Evolutionary conservation across 768 basidiomycete genomes (phyloP), one percentile per base, ranked within the genome.

Genomic region (Phaeolepiota aurea): DNA sequence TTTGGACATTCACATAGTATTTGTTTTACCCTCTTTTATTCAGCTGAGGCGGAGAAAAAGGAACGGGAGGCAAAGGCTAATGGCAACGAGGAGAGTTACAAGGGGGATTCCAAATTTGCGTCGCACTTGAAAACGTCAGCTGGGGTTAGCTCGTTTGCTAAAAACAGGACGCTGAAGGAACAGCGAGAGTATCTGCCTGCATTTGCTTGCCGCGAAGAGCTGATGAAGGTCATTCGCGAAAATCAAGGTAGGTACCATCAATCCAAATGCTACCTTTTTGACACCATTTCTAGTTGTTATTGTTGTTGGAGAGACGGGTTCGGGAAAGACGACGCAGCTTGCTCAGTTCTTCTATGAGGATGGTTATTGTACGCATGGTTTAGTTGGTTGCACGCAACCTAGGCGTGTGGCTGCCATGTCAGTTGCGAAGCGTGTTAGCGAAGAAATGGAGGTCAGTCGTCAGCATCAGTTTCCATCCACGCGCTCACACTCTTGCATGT

Each of bases 281-380:
- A 28, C 13, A 12, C 16, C 19, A 37, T 23, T 16, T 37, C 19
- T 48, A 96, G 96, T 98, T 25, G 70, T 87, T 35, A 79, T 99
- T 42, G 90, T 98, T 28, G 87, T 99, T 30, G 96, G 96, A n/a
- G 96, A 99, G 63, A 99, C 96, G n/a, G 96, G 96, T 7, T 98
- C 94, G 0, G 96, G 96, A 4, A 99, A 99, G 65, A 99, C 96
- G 1, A 98, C 96, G 0, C 96, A 99, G 58, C 68, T 99, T 4
- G 69, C 88, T 0, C 96, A 99, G 55, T 99, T 91, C 64, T 60
- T 99, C 46, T 89, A 97, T 55, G 96, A 99, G 58, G 96, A 99
- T 47, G 96, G 96, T 0, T 99, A 94, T 59, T 88, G 92, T 49
- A 57, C 75, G 3, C 75, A 81, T 62, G 94, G 94, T 13, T 72